Evolutionary conservation across 306 rosid species (phyloP).

Genomic region (Aeschynomene evenia): DNA sequence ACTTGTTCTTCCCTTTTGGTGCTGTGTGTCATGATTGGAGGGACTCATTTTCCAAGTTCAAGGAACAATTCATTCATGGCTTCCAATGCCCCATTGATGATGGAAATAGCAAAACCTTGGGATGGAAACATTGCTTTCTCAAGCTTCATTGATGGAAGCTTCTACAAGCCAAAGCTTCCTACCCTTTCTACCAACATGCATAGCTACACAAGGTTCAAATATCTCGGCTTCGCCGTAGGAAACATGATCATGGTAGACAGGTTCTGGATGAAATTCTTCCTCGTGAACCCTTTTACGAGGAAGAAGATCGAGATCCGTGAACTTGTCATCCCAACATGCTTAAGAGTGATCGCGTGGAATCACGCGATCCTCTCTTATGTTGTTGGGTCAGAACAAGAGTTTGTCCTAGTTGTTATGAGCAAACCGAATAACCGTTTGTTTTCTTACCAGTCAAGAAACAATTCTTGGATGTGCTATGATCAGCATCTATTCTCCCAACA

Average conservation of each 20-base stretch:
- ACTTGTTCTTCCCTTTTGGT: background rate
- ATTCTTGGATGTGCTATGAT: background rate
- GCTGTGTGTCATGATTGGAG: background rate
- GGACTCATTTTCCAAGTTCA: background rate
- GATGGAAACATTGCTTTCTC: background rate
- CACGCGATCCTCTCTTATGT: background rate
- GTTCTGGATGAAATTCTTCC: background rate
- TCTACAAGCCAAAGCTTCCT: background rate
- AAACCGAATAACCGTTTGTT: background rate
- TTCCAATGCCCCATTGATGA: background rate
- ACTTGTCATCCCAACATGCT: accelerated
- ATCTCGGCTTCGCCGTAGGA: constrained; percentile 18
- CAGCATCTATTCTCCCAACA: background rate
- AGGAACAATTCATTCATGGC: background rate
- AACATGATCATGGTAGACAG: background rate
- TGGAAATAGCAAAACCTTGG: too few relatives aligned
- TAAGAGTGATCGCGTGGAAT: too few relatives aligned
- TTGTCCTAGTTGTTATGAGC: background rate
- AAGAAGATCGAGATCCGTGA: background rate
- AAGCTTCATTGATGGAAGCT: background rate
- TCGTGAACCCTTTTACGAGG: constrained; percentile 26
- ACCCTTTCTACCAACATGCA: background rate
- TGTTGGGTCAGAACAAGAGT: constrained; percentile 5
- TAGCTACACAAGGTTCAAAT: background rate
- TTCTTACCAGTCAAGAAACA: constrained; percentile 21